These are phyloP conservation scores for Penicillium herquei DNA, from an alignment of 495 filamentous ascomycete species.

Conservation along the genomic window DNA sequence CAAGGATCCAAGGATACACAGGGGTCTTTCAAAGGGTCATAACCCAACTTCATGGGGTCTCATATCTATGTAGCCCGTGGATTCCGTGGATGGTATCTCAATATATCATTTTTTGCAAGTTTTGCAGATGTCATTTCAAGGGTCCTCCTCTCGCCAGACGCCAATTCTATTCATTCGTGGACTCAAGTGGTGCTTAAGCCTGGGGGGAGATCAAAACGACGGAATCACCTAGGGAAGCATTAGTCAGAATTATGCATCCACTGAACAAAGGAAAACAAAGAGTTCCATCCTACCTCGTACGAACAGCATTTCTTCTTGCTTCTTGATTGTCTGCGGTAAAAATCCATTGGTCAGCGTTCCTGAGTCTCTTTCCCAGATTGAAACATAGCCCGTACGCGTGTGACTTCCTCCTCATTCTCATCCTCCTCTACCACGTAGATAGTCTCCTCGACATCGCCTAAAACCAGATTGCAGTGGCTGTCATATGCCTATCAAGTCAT, in stretches of 20 bases:
- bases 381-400: slow-evolving; percentile 49
- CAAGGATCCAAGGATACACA: background rate
- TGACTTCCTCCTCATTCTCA: slow-evolving; percentile 78
- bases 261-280: background rate
- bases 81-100: slow-evolving; percentile 27
- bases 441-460: slow-evolving; percentile 96
- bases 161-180: slow-evolving; percentile 19
- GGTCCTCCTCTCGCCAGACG: slow-evolving; percentile 22
- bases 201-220: slow-evolving; percentile 94
- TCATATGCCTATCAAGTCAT: slow-evolving; percentile 78
- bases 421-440: slow-evolving; percentile 83
- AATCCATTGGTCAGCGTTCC: slow-evolving; percentile 11
- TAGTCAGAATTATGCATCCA: background rate
- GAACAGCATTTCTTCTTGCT: slow-evolving; percentile 99
- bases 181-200: slow-evolving; percentile 33
- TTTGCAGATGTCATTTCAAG: slow-evolving; percentile 6
- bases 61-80: slow-evolving; percentile 29
- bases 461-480: slow-evolving; percentile 96
- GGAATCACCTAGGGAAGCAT: slow-evolving; percentile 68
- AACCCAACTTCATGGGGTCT: slow-evolving; percentile 30
- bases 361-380: background rate
- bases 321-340: slow-evolving; percentile 74
- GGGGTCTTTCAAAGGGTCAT: slow-evolving; percentile 11
- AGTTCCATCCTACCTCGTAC: slow-evolving; percentile 70
- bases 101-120: slow-evolving; percentile 4